Conservation (phyloP, 352 stramenopile species). For the Phytophthora pistaciae region DNA sequence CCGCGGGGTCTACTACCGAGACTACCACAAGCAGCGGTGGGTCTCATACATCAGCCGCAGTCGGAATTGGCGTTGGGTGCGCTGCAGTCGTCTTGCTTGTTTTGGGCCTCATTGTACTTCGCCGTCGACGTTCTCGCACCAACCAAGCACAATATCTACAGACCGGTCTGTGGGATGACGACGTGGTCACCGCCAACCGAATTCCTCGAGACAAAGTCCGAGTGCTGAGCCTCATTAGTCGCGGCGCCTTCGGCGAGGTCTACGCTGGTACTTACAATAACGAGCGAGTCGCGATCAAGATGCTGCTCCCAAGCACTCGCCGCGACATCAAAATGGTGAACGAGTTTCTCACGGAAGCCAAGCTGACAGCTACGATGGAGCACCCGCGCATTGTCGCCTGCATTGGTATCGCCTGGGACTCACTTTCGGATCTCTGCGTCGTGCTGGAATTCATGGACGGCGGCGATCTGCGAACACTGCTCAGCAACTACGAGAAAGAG, state of each 20-base stretch:
- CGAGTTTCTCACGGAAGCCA: constrained; percentile 15
- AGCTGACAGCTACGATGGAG: constrained; percentile 12
- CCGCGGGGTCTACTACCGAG: no score
- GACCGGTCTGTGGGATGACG: constrained; percentile 23
- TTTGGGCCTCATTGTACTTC: no score
- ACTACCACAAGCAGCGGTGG: no score
- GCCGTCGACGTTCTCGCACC: no score
- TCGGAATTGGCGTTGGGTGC: no score
- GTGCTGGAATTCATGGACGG: constrained; percentile 21
- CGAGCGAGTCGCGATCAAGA: constrained; percentile 10
- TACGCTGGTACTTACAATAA: constrained; percentile 13
- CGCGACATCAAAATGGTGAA: constrained; percentile 18
- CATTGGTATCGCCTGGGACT: constrained; percentile 17
- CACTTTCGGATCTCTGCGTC: constrained; percentile 17
- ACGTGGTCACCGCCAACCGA: constrained; percentile 16
- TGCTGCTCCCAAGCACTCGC: constrained; percentile 16
- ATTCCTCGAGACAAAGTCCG: constrained; percentile 19
- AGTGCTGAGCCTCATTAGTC: constrained; percentile 3
- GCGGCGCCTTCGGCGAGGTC: constrained; percentile 18
- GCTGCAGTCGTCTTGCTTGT: no score
- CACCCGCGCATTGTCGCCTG: constrained; percentile 10
- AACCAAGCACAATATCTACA: no score
- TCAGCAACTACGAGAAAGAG: constrained; percentile 10
- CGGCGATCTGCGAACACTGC: neutral
- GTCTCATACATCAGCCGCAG: no score